Percentiles rank a stretch among this genome's conserved stretches.
Evolutionary conservation across 2,329 filamentous ascomycete species (phyloP).

Genomic region (Leptographium radiaticola): DNA sequence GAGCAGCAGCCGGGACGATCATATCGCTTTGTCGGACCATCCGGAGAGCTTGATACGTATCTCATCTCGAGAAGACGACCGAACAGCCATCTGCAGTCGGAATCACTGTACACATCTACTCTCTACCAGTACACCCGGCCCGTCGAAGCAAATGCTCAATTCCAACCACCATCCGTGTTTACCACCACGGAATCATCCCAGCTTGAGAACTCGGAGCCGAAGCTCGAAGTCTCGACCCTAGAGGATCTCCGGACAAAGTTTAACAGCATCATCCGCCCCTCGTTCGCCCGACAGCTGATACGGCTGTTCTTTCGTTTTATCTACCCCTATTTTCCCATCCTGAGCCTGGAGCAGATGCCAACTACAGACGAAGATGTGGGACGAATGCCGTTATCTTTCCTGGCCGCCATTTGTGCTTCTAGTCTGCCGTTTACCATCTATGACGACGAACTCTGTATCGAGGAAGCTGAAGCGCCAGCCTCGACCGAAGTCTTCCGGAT

Average conservation of each 20-base stretch:
- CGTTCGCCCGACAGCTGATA: not conserved
- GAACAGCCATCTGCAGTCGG: not conserved
- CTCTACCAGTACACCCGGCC: not conserved
- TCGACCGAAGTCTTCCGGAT: not conserved
- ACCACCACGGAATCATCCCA: too few relatives aligned
- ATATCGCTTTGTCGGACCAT: not conserved
- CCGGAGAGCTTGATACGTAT: constrained; percentile 2
- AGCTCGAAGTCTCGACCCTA: too few relatives aligned
- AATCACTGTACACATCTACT: not conserved
- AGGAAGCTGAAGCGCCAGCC: not conserved
- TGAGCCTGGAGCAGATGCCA: constrained; percentile 1
- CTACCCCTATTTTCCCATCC: not conserved
- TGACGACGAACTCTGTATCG: constrained; percentile 1
- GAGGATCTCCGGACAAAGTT: too few relatives aligned
- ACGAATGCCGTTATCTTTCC: constrained; percentile 1
- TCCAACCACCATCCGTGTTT: too few relatives aligned
- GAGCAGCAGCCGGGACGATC: not conserved
- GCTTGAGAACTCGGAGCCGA: too few relatives aligned
- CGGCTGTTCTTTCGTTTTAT: constrained; percentile 1
- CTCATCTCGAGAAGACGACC: not conserved
- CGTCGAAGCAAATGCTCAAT: too few relatives aligned
- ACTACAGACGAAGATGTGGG: not conserved
- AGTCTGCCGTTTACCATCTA: constrained; percentile 2
- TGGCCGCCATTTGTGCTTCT: constrained; percentile 2
- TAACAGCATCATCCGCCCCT: too few relatives aligned